These are phyloP conservation scores for Lenwebbia sp. DNA, from an alignment of 345 rosid species.

Conservation along the genomic window DNA sequence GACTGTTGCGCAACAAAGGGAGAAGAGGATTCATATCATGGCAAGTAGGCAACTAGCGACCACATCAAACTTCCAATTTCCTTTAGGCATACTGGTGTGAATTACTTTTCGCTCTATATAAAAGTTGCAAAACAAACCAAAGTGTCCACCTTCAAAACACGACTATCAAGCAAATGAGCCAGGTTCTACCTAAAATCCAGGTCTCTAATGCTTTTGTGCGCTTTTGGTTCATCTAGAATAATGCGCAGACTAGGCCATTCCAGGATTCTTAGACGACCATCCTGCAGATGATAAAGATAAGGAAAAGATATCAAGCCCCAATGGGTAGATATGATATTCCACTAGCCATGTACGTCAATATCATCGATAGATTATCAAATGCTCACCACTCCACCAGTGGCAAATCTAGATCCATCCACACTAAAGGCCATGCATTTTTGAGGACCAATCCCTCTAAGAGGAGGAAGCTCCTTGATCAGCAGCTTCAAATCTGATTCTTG, in stretches of 20 bases:
- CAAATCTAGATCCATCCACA: slow-evolving; percentile 85
- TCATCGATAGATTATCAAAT: not conserved
- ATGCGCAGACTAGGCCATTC: slow-evolving; percentile 71
- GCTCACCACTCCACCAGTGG: slow-evolving; percentile 83
- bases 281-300: slow-evolving; percentile 30
- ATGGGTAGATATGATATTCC: not conserved
- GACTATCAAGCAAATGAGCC: not conserved
- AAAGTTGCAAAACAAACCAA: not conserved
- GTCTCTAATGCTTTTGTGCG: slow-evolving; percentile 76
- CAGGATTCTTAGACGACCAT: slow-evolving; percentile 82
- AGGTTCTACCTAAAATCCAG: slow-evolving; percentile 70
- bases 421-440: slow-evolving; percentile 84
- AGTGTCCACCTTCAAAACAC: not conserved
- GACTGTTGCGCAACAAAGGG: slow-evolving; percentile 27
- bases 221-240: slow-evolving; percentile 67
- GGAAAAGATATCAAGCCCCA: not conserved
- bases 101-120: not conserved
- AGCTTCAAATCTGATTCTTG: slow-evolving; percentile 33
- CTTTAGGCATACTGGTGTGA: not conserved
- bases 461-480: slow-evolving; percentile 41
- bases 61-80: not conserved
- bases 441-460: slow-evolving; percentile 56
- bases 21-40: not conserved
- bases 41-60: not conserved
- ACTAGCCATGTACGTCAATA: not conserved